Evolutionary conservation across 1,284 basidiomycete species (phyloP).

Genomic region (Ustilago esculenta): DNA sequence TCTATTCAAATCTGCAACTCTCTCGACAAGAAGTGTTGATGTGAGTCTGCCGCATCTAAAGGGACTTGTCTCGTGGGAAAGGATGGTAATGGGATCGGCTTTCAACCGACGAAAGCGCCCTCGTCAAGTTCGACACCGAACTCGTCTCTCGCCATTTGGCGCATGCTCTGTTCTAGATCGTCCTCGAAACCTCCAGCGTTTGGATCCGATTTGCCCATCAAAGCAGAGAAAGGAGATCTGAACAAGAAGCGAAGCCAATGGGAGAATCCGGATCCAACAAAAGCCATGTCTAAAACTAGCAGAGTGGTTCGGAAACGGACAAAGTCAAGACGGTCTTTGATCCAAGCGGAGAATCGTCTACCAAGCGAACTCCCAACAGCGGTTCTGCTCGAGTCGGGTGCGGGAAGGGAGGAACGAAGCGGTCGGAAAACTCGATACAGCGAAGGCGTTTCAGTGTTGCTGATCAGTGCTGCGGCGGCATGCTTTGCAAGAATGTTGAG

Average conservation of each 20-base stretch:
- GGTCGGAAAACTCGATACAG: conserved; percentile 51
- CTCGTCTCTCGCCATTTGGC: conserved; percentile 56
- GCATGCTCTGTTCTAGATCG: conserved; percentile 57
- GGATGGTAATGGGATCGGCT: no score
- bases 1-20: no score
- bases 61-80: no score
- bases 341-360: conserved; percentile 46
- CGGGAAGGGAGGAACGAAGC: not conserved
- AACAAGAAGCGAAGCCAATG: conserved; percentile 46
- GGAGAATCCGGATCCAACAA: conserved; percentile 30
- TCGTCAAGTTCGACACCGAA: conserved; percentile 60
- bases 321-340: conserved; percentile 43
- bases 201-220: conserved; percentile 28
- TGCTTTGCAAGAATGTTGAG: conserved; percentile 63
- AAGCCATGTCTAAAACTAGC: conserved; percentile 51
- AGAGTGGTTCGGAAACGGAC: conserved; percentile 54
- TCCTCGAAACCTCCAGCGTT: conserved; percentile 57
- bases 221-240: conserved; percentile 19
- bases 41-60: no score
- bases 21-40: no score
- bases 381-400: no score
- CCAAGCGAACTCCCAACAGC: no score
- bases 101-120: conserved; percentile 52
- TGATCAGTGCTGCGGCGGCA: conserved; percentile 53
- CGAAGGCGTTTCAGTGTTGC: conserved; percentile 31